Base-by-base conservation (phyloP, 2,329 filamentous ascomycete genomes). In the Aspergillus tanneri region DNA sequence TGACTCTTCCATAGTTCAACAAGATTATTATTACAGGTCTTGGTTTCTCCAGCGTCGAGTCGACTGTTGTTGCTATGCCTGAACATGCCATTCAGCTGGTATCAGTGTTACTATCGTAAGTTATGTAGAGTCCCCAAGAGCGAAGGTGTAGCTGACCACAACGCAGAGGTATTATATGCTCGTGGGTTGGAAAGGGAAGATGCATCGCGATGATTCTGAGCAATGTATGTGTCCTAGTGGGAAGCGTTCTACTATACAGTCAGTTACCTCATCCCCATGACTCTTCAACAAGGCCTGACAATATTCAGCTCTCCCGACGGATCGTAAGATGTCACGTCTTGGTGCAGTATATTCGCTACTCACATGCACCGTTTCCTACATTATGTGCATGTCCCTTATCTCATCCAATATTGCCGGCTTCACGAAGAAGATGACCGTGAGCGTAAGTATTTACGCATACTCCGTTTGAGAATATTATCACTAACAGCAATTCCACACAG, bases 331-430 rank as follows among this genome's bases (percentile, higher is more conserved):
- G 22, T 41, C 38, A 3, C 22, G 38, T 4, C 11, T 41, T 9
- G 22, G 38, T 10, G 24, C 24, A 28, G 38, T 41, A 18, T 27
- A 28, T 28, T 28, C 38, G 2, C 21, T 39, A 16, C 16, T 41
- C 2, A 41, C 24, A 11, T 41, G 22, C 23, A 32, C 25, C 5
- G 40, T 43, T 4, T 23, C 40, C 3, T 43, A 43, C 4, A 43
- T 43, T 5, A 43, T 43, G 40, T 43, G 40, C 40, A 43, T 43
- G 40, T 21, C 16, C 12, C 7, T 43, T 10, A 30, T 43, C 24
- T 43, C 40, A 3, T 43, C 40, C 5, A 43, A 43, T 19, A 34
- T 43, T 10, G 40, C 16, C 5, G 40, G 40, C 7, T 43, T 43
- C n/a, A 43, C 40, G 4, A 43, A 43, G n/a, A 43, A 43, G 19